phyloP scores from a whole-genome alignment of 495 filamentous ascomycete species.

The Pseudevernia furfuracea region DNA sequence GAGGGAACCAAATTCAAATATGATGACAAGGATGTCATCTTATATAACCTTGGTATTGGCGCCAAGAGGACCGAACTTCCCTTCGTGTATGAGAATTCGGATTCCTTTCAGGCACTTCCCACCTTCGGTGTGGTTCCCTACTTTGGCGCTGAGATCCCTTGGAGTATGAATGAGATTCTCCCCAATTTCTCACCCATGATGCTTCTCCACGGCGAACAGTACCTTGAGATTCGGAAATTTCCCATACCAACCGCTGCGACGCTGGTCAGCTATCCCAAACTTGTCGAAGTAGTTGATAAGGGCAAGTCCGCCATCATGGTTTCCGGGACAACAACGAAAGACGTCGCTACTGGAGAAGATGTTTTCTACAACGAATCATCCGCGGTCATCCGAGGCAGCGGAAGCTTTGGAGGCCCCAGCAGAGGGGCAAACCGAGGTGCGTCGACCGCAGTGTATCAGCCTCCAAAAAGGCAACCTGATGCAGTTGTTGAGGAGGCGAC shows the following conservation, averaged over 20 bases:
- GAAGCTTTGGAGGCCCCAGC: constrained; percentile 81
- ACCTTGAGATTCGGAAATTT: constrained; percentile 89
- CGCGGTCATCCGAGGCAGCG: constrained; percentile 84
- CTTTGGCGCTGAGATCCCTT: constrained; percentile 79
- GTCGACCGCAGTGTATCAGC: constrained; percentile 67
- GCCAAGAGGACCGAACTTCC: constrained; percentile 87
- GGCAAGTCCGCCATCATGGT: constrained; percentile 83
- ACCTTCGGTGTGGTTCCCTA: constrained; percentile 92
- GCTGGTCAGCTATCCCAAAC: constrained; percentile 72
- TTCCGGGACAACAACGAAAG: constrained; percentile 72
- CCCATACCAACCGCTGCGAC: constrained; percentile 84
- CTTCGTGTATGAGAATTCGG: constrained; percentile 80
- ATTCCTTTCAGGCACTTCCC: constrained; percentile 86
- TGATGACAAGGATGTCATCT: constrained; percentile 77
- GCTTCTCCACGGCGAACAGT: constrained; percentile 98
- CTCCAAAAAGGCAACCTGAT: constrained; percentile 71
- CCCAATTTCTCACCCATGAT: constrained; percentile 98
- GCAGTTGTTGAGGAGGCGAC: constrained; percentile 82
- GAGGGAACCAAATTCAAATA: constrained; percentile 75
- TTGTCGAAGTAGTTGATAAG: constrained; percentile 94
- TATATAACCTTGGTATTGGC: constrained; percentile 93
- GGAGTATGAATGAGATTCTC: constrained; percentile 72
- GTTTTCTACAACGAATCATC: constrained; percentile 95
- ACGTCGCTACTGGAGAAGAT: constrained; percentile 68
- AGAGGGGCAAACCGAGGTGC: constrained; percentile 73